Base-by-base conservation (phyloP, 768 basidiomycete species). In the Xerocomellus amylosporus region DNA sequence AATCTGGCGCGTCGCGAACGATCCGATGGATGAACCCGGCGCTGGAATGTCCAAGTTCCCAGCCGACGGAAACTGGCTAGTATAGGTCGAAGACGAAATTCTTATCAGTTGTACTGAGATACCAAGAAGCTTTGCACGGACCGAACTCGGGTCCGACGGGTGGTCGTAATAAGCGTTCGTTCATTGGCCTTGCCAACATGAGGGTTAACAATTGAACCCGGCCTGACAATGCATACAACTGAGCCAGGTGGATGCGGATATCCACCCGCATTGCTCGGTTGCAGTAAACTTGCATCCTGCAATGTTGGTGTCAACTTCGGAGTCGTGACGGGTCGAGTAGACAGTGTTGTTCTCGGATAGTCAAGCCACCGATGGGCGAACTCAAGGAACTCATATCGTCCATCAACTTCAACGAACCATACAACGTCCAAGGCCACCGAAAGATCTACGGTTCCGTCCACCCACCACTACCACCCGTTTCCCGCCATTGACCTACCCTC, bases 391-490 rank as follows among this genome's bases (percentile, higher is more conserved):
- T 64, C n/a, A 37, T 20, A 4, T 56, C 63, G 1, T 44, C 48
- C 43, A 46, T 68, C 55, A 24, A 63, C 34, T 68, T 68, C 54
- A 31, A 37, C 10, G 43, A 52, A 19, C 39, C 58, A 2, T 63
- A 67, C 55, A 12, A 54, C 45, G 9, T 0, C 44, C 15, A 53
- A 8, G 42, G 40, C 9, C 65, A 67, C 46, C 41, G 37, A 41
- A 33, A 44, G 1, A 53, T 67, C 41, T 65, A 59, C 46, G 20
- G 65, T 66, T 38, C 26, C 47, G 46, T 63, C 43, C 22, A 13
- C 28, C 15, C 30, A 36, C 22, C 15, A 19, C 37, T 2, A 12
- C 46, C 8, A 13, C 31, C 10, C 5, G 1, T 22, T n/a, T n/a
- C n/a, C 22, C 19, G 26, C 22, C 37, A 13, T 41, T 56, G 22